These are phyloP conservation scores for Colletotrichum sansevieriae DNA, from an alignment of 2,329 filamentous ascomycete species.

Conservation along the genomic window DNA sequence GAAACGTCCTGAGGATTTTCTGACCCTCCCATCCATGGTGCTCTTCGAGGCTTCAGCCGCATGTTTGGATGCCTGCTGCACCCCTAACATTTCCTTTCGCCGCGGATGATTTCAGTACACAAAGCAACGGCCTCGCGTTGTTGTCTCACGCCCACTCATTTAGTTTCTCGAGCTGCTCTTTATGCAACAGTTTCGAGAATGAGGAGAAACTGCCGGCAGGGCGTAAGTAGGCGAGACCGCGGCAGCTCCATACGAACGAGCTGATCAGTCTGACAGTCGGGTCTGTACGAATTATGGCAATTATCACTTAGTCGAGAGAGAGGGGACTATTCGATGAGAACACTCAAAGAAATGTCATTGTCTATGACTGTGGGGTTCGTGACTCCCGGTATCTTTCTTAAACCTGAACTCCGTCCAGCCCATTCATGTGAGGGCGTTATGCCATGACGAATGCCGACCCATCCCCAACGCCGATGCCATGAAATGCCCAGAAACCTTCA, in stretches of 20 bases:
- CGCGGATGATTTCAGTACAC: no score
- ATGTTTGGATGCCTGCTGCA: no score
- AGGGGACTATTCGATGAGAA: no score
- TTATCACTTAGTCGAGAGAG: not conserved
- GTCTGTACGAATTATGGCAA: not conserved
- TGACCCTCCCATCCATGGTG: no score
- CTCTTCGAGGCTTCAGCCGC: no score
- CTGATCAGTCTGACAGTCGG: not conserved
- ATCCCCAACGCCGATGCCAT: conserved; percentile 36
- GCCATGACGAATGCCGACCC: not conserved
- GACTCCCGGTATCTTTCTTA: conserved; percentile 15
- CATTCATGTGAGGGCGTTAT: not conserved
- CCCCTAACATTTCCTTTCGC: no score
- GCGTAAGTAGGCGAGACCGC: no score
- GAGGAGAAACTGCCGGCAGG: not conserved
- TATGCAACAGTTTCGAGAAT: not conserved
- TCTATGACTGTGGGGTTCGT: not conserved
- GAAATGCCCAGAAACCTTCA: conserved; percentile 8
- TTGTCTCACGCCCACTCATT: no score
- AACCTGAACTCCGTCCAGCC: conserved; percentile 21
- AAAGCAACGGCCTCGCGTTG: no score
- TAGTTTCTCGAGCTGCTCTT: not conserved
- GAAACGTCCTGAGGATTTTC: no score
- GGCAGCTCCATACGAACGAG: no score
- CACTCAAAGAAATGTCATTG: conserved; percentile 4